Conservation (phyloP, 768 basidiomycete species). For the Boletus fagicola region DNA sequence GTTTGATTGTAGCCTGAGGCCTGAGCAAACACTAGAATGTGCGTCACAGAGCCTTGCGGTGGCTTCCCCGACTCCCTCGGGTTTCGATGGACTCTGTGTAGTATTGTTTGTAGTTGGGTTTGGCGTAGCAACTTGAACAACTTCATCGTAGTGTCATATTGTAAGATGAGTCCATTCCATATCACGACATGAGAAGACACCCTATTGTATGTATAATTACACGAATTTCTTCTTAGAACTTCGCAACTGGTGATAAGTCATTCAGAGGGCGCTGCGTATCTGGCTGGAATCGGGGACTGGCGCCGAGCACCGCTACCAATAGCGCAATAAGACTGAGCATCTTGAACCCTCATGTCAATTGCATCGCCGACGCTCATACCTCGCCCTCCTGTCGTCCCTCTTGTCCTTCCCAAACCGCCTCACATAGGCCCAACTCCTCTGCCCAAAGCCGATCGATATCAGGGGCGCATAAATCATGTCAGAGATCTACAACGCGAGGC, state of each 20-base stretch:
- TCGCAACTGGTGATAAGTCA: neutral
- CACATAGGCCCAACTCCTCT: conserved; percentile 65
- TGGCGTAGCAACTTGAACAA: too few relatives aligned
- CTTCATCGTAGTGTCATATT: too few relatives aligned
- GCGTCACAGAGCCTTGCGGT: too few relatives aligned
- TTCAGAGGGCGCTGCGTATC: neutral
- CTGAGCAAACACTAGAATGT: too few relatives aligned
- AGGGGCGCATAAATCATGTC: conserved; percentile 57
- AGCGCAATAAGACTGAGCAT: neutral
- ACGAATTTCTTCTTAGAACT: neutral
- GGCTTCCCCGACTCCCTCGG: too few relatives aligned
- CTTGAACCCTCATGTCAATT: conserved; percentile 40
- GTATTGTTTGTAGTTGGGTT: too few relatives aligned
- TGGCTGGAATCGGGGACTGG: neutral
- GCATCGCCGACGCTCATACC: conserved; percentile 75
- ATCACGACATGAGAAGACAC: too few relatives aligned
- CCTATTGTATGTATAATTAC: neutral
- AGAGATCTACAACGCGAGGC: conserved; percentile 75
- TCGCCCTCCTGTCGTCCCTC: conserved; percentile 58
- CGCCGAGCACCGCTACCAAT: neutral
- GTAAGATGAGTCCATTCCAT: too few relatives aligned
- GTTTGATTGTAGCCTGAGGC: neutral
- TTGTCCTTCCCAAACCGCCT: conserved; percentile 62
- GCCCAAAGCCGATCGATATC: conserved; percentile 44
- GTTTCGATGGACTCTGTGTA: too few relatives aligned